Conservation (phyloP, 805 yeast genomes). For the Lipomyces mesembrius region DNA sequence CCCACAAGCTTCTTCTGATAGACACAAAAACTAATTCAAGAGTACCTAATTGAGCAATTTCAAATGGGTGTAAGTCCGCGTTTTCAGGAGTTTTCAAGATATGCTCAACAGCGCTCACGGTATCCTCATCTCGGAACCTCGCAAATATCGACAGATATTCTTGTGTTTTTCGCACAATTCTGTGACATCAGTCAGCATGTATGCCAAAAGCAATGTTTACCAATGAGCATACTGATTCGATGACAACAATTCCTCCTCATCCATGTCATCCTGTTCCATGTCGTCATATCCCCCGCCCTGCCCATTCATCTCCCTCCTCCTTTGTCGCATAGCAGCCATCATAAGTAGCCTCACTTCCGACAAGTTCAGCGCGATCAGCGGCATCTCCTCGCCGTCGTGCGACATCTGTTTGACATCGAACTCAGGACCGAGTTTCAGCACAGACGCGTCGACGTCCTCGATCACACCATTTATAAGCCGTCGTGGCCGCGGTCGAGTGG, state of each 20-base stretch:
- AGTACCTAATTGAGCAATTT: conserved; percentile 76
- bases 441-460: conserved; percentile 92
- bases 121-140: conserved; percentile 87
- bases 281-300: conserved; percentile 39
- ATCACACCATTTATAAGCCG: conserved; percentile 64
- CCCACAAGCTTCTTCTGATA: background rate
- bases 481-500: conserved; percentile 83
- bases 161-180: conserved; percentile 88
- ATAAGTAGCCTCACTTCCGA: conserved; percentile 89
- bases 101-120: conserved; percentile 91
- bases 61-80: conserved; percentile 87
- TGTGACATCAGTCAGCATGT: conserved; percentile 16
- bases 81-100: conserved; percentile 75
- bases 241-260: conserved; percentile 44
- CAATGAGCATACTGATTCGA: conserved; percentile 29
- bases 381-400: conserved; percentile 77
- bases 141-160: conserved; percentile 85
- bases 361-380: conserved; percentile 80
- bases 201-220: background rate
- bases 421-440: conserved; percentile 88
- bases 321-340: conserved; percentile 83
- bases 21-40: background rate
- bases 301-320: conserved; percentile 58
- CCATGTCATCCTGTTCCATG: conserved; percentile 47
- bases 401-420: conserved; percentile 79